Conservation (phyloP, 352 stramenopile species). For the Globisporangium rhizosaccharum region DNA sequence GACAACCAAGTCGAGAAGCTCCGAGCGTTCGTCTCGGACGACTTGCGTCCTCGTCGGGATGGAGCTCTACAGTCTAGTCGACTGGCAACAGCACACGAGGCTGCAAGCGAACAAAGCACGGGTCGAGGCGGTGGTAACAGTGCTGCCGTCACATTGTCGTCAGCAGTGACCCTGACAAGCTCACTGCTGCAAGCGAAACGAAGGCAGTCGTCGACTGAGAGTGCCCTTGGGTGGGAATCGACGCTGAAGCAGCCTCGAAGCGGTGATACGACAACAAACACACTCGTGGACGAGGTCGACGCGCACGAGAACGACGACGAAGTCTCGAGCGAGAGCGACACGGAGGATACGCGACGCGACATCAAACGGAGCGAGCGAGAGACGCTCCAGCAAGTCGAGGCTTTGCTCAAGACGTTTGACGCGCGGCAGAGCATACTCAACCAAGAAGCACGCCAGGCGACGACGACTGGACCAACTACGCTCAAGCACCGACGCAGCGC, state of each 20-base stretch:
- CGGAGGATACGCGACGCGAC: slow-evolving; percentile 16
- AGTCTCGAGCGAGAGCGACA: slow-evolving; percentile 13
- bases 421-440: slow-evolving; percentile 15
- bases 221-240: not conserved
- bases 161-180: not conserved
- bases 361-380: slow-evolving; percentile 45
- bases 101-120: too few species aligned
- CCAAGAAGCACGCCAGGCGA: not conserved
- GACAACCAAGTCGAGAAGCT: slow-evolving; percentile 25
- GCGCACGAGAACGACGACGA: slow-evolving; percentile 18
- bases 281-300: slow-evolving; percentile 1
- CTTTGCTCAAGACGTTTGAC: slow-evolving; percentile 29
- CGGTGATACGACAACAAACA: too few species aligned
- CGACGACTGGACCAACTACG: not conserved
- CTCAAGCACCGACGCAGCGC: not conserved
- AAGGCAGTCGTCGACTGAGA: not conserved
- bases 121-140: too few species aligned
- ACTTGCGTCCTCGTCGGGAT: not conserved
- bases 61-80: not conserved
- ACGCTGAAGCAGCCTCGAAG: not conserved
- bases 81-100: too few species aligned
- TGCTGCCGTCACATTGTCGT: too few species aligned
- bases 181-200: not conserved
- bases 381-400: slow-evolving; percentile 43
- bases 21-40: slow-evolving; percentile 26